Evolutionary conservation across 768 basidiomycete species (phyloP).

Genomic region (Scleroderma bovista): DNA sequence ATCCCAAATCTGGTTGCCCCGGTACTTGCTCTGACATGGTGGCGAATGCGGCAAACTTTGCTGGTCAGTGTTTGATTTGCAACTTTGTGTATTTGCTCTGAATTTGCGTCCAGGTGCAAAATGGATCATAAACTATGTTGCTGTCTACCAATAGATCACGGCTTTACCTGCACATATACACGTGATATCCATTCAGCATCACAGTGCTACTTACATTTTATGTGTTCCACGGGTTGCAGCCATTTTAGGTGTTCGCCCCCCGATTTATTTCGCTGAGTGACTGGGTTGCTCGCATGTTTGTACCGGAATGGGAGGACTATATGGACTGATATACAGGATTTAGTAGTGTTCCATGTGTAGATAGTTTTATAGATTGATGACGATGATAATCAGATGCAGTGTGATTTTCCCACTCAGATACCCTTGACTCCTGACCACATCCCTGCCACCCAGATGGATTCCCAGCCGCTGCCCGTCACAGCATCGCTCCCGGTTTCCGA

Average conservation of each 20-base stretch:
- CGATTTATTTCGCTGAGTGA: too few relatives aligned
- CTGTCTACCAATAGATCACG: constrained; percentile 38
- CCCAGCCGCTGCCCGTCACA: constrained; percentile 30
- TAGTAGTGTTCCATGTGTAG: background rate
- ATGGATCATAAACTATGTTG: constrained; percentile 54
- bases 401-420: constrained; percentile 22
- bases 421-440: constrained; percentile 22
- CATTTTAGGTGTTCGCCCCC: too few relatives aligned
- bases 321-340: background rate
- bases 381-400: constrained; percentile 18
- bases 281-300: background rate
- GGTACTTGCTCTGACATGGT: constrained; percentile 45
- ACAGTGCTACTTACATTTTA: too few relatives aligned
- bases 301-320: background rate
- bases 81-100: background rate
- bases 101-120: constrained; percentile 37
- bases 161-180: background rate
- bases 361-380: background rate
- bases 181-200: background rate
- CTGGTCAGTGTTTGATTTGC: constrained; percentile 24
- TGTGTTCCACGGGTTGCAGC: too few relatives aligned
- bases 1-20: constrained; percentile 28
- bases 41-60: constrained; percentile 52
- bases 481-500: constrained; percentile 47
- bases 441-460: constrained; percentile 27